Percentiles rank a stretch among this genome's conserved stretches.
phyloP scores from a whole-genome alignment of 2,329 filamentous ascomycete genomes.

The Pseudogymnoascus sp. region DNA sequence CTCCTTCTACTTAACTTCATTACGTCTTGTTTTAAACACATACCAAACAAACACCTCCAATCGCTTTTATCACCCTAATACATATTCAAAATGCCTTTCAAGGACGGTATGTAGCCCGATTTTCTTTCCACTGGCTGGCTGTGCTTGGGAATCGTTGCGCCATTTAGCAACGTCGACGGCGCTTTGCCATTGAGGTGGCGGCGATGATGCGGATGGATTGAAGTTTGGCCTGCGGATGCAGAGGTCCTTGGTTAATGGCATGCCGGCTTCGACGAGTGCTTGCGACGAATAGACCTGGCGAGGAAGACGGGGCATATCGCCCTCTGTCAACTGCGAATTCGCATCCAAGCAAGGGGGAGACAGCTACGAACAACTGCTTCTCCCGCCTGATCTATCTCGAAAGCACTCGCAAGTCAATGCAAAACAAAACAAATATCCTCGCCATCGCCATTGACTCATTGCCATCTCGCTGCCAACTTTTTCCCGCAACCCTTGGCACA shows the following conservation, averaged over 20 bases:
- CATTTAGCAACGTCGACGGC: slow-evolving; percentile 12
- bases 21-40: not conserved
- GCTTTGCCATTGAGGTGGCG: slow-evolving; percentile 8
- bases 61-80: slow-evolving; percentile 17
- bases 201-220: not conserved
- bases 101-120: slow-evolving; percentile 29
- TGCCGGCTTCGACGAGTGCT: not conserved
- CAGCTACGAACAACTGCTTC: not conserved
- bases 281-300: not conserved
- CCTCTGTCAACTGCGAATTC: not conserved
- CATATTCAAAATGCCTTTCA: slow-evolving; percentile 33
- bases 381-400: not conserved
- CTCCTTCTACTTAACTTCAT: not conserved
- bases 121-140: not conserved
- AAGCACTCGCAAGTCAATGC: not conserved
- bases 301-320: not conserved
- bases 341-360: not conserved
- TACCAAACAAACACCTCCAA: slow-evolving; percentile 4
- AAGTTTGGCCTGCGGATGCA: not conserved
- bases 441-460: not conserved
- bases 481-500: not conserved
- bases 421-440: not conserved
- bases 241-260: not conserved
- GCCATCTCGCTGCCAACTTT: not conserved
- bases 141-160: slow-evolving; percentile 17